Evolutionary conservation across 1,139 yeast genomes (phyloP).

Genomic region (Insectozyma bohioensis): DNA sequence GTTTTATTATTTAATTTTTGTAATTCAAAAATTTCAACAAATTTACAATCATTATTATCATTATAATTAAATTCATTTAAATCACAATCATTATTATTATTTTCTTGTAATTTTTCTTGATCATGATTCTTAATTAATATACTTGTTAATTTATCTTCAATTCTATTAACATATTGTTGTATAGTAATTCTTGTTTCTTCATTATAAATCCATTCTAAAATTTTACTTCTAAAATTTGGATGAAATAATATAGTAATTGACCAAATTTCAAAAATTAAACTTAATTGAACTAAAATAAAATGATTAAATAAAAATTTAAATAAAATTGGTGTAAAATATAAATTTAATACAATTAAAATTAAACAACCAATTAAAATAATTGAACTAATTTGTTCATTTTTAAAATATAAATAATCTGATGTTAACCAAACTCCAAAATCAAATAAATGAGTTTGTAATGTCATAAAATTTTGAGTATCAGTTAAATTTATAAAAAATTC

Average conservation of each 20-base stretch:
- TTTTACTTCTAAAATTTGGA: conserved; percentile 49
- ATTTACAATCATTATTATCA: conserved; percentile 9
- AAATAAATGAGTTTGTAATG: conserved; percentile 62
- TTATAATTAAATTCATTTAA: background rate
- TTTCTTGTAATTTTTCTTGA: conserved; percentile 4
- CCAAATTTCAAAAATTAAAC: conserved; percentile 52
- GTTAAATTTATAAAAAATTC: conserved; percentile 79
- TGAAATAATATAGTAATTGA: conserved; percentile 44
- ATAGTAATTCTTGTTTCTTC: conserved; percentile 61
- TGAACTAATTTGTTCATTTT: conserved; percentile 63
- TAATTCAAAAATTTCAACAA: conserved; percentile 68
- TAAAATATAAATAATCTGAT: conserved; percentile 61
- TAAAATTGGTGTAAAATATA: conserved; percentile 32
- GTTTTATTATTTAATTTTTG: conserved; percentile 52
- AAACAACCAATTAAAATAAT: conserved; percentile 40
- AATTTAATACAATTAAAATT: conserved; percentile 28
- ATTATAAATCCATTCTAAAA: conserved; percentile 48
- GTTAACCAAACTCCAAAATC: conserved; percentile 54
- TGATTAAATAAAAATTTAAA: conserved; percentile 26
- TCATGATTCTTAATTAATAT: conserved; percentile 6
- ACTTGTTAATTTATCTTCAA: conserved; percentile 36
- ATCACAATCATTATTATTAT: conserved; percentile 5
- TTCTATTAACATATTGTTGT: conserved; percentile 43
- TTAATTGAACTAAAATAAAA: conserved; percentile 30
- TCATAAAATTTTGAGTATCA: conserved; percentile 82